Evolutionary conservation across 148 eudicot species (phyloP), one percentile per base, ranked within the genome.

Genomic region (Talinum fruticosum): DNA sequence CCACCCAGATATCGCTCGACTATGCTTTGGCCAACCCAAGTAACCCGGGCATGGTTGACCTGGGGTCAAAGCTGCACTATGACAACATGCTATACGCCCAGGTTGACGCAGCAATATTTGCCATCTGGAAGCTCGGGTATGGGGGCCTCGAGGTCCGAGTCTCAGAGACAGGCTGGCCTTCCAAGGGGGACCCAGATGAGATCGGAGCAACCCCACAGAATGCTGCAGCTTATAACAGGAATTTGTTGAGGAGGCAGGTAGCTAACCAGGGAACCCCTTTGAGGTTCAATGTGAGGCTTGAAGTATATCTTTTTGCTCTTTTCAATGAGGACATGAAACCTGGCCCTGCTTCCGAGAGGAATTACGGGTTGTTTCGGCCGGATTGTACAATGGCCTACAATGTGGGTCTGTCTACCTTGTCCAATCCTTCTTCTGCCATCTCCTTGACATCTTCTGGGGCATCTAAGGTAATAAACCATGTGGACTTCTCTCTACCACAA

Each of bases 121-220:
- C 94, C 0, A 74, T 86, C 26, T 81, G 84, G 8, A 76, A 88
- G 69, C 44, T 91, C 74, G 98, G 98, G 1, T 93, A 57, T 51
- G 85, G 85, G 0, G 88, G 88, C 30, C 26, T 93, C 2, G 98
- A 93, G 32, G 94, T 93, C 12, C 77, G 89, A 51, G 94, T 93
- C 0, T 91, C 97, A 0, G 98, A 93, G 47, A 93, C 98, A 2
- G 97, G 98, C 0, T 93, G 98, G 98, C 97, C 98, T 2, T 93
- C 98, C 0, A 85, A 78, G 45, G 98, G 98, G 1, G 98, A 91
- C 73, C 33, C 69, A 2, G 38, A 86, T 21, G 96, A 91, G 32
- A 67, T 86, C 2, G 94, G 97, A 0, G 98, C 97, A 0, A 82
- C 90, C 0, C 19, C 79, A 0, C 78, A 85, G 59, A 91, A 93